Evolutionary conservation across 1,139 yeast genomes (phyloP), one percentile per base, ranked within the genome.

Genomic region (Spathaspora jeffriesii): DNA sequence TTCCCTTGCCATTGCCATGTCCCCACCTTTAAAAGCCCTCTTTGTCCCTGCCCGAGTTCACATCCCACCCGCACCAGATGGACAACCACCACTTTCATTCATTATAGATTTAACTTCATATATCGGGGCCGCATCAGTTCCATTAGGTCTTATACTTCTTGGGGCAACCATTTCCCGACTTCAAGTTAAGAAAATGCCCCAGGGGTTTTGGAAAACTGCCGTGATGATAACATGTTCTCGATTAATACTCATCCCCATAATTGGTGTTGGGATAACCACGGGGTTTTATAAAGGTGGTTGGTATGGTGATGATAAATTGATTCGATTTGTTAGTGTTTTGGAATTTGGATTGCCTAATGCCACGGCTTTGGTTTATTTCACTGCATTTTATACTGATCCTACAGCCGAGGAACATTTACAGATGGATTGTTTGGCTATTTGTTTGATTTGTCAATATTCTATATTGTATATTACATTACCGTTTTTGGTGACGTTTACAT

Each of bases 111-210:
- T 84, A 52, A 74, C 93, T 1, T 62, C 81, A 15, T 92, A 92
- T 62, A 71, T 92, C 2, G 97, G 97, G 1, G 83, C 83, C 2
- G 97, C 97, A 0, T 82, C 90, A 28, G 97, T 92, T 28, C 98
- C 97, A 0, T 70, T 89, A 51, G 97, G 97, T 2, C 73, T 92
- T 50, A 63, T 88, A 44, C 62, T 92, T 49, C 65, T 92, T 32
- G 98, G 98, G 2, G 96, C 95, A 11, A 89, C 97, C 4, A 80
- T 92, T 42, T 85, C 96, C 0, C 70, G 97, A 43, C 73, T 92
- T 44, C 72, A 79, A 51, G 68, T 90, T 23, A 76, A 73, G 14
- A 63, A 71, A 14, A 69, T 90, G 60, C 87, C 90, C 10, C 68
- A 73, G 2, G 90, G 91, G 2, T 82, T 88, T 61, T 86, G 96